A percentile compares a stretch with the other conserved stretches of the same genome.
These are phyloP conservation scores for Coemansia sp. DNA, from an alignment of 192 early-diverging fungal genomes.

Conservation along the genomic window DNA sequence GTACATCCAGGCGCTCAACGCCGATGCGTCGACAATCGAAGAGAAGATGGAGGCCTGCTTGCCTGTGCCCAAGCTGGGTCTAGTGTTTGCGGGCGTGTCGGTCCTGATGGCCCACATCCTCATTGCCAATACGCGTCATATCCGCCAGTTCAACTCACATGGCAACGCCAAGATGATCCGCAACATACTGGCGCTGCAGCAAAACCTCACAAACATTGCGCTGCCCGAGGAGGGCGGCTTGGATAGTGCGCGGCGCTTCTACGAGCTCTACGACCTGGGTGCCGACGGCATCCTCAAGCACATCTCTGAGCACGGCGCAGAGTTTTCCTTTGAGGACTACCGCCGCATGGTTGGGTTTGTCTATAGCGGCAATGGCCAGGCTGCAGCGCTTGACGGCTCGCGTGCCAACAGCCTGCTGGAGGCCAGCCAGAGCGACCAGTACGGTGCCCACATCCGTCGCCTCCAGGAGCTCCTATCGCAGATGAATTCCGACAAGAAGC, in stretches of 20 bases:
- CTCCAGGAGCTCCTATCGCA: constrained; percentile 29
- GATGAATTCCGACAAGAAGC: too few relatives aligned
- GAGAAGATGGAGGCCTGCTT: constrained; percentile 62
- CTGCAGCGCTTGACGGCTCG: constrained; percentile 9
- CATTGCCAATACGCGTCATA: constrained; percentile 59
- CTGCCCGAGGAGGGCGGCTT: constrained; percentile 59
- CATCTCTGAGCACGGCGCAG: constrained; percentile 52
- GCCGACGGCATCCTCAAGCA: constrained; percentile 56
- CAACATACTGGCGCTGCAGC: constrained; percentile 81
- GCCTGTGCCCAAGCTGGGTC: constrained; percentile 56
- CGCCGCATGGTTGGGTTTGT: constrained; percentile 66
- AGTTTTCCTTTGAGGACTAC: constrained; percentile 80
- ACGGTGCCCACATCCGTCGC: constrained; percentile 24
- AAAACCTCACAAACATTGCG: constrained; percentile 79
- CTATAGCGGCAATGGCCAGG: constrained; percentile 44
- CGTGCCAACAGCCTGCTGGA: constrained; percentile 26
- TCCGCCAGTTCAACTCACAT: constrained; percentile 60
- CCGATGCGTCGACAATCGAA: constrained; percentile 70
- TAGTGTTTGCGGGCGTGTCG: constrained; percentile 80
- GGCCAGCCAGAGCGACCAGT: constrained; percentile 19
- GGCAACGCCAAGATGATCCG: constrained; percentile 74
- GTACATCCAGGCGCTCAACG: constrained; percentile 77
- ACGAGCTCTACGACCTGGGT: constrained; percentile 61
- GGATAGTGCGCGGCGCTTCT: constrained; percentile 65
- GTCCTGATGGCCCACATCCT: constrained; percentile 66